Conservation (phyloP, 2,329 filamentous ascomycete species). For the Fusarium goolgardi region DNA sequence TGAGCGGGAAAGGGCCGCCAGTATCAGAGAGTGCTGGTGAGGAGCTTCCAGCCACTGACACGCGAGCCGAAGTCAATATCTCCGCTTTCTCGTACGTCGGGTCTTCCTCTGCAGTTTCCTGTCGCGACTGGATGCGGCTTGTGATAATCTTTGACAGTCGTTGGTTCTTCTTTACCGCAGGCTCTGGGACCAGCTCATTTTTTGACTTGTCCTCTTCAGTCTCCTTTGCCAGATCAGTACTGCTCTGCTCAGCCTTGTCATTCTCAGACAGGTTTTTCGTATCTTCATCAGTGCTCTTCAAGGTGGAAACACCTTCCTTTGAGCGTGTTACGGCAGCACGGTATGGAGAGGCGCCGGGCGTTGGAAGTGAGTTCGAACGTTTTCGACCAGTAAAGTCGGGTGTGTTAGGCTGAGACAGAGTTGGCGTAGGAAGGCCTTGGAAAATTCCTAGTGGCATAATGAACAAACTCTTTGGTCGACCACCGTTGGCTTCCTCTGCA, state of each 20-base stretch:
- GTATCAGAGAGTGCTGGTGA: constrained; percentile 63
- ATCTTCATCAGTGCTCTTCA: constrained; percentile 12
- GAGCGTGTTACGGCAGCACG: constrained; percentile 22
- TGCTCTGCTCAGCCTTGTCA: constrained; percentile 17
- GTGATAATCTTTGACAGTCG: constrained; percentile 45
- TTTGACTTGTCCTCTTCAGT: constrained; percentile 17
- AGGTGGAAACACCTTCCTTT: constrained; percentile 19
- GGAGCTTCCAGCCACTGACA: constrained; percentile 65
- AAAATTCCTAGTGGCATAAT: constrained; percentile 40
- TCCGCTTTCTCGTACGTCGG: constrained; percentile 66
- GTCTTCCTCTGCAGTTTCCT: constrained; percentile 53
- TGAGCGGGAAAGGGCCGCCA: constrained; percentile 53
- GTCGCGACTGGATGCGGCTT: constrained; percentile 33
- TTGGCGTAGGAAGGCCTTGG: constrained; percentile 50
- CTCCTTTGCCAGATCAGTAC: constrained; percentile 8
- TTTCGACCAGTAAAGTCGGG: constrained; percentile 53
- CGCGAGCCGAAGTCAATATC: constrained; percentile 66
- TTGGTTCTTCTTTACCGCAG: constrained; percentile 33
- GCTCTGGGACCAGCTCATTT: constrained; percentile 20
- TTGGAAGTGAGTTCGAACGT: constrained; percentile 47
- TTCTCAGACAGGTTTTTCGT: constrained; percentile 13
- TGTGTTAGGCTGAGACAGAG: constrained; percentile 52
- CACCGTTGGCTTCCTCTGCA: constrained; percentile 45
- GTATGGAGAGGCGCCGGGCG: constrained; percentile 43
- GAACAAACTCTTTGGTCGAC: constrained; percentile 61